These are phyloP conservation scores for Trichoderma sp. DNA, from an alignment of 2,329 filamentous ascomycete species.

Conservation along the genomic window DNA sequence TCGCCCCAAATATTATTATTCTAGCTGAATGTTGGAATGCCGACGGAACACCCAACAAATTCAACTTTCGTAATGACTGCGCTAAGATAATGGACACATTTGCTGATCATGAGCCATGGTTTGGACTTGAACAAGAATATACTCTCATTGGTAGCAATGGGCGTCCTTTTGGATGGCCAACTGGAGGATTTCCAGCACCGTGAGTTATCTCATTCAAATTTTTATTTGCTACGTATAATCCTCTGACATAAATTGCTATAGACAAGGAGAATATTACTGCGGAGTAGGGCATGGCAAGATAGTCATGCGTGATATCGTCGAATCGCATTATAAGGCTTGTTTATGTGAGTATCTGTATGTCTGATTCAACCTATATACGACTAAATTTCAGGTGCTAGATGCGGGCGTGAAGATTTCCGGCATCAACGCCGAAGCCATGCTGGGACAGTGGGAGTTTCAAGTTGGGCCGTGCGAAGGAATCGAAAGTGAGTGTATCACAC, in stretches of 20 bases:
- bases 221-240: not conserved
- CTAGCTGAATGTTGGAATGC: conserved; percentile 93
- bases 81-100: conserved; percentile 88
- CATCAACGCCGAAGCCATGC: conserved; percentile 99
- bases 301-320: conserved; percentile 96
- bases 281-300: conserved; percentile 97
- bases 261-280: conserved; percentile 61
- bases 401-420: conserved; percentile 92
- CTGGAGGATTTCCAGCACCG: conserved; percentile 83
- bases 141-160: conserved; percentile 75
- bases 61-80: conserved; percentile 94
- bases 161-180: conserved; percentile 77
- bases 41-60: conserved; percentile 95
- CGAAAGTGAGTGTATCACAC: conserved; percentile 40
- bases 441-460: conserved; percentile 97
- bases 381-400: conserved; percentile 43
- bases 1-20: conserved; percentile 88
- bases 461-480: conserved; percentile 90
- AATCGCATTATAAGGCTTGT: conserved; percentile 66
- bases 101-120: conserved; percentile 86
- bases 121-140: conserved; percentile 98
- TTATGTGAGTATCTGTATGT: conserved; percentile 54
- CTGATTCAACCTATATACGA: not conserved
- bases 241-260: conserved; percentile 30
- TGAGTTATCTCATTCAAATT: not conserved